phyloP scores from a whole-genome alignment of 345 rosid genomes.

The Hibiscus tridactylites region DNA sequence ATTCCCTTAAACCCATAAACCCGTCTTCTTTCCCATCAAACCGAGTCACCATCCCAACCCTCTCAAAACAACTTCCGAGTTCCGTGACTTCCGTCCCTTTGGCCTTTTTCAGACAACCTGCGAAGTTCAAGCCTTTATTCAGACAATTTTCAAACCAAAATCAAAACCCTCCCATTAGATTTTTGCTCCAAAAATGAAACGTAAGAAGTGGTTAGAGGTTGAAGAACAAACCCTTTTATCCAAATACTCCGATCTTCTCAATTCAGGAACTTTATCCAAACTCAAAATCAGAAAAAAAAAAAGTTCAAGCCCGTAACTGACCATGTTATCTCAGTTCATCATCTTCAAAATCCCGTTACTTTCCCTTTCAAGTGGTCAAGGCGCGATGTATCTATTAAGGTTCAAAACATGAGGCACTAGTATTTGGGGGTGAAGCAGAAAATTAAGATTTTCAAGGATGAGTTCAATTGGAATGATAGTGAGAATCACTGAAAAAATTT shows the following conservation, averaged over 20 bases:
- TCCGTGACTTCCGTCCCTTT: background rate
- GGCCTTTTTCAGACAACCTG: background rate
- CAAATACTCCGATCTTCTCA: conserved; percentile 53
- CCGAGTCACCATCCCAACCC: too few relatives aligned
- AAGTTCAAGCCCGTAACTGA: conserved; percentile 69
- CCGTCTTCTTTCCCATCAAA: too few relatives aligned
- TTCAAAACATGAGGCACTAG: conserved; percentile 80
- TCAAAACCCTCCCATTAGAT: too few relatives aligned
- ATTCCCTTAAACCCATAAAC: too few relatives aligned
- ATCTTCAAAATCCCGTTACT: conserved; percentile 41
- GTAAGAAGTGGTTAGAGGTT: too few relatives aligned
- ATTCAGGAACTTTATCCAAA: conserved; percentile 53
- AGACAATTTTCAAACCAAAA: too few relatives aligned
- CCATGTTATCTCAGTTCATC: conserved; percentile 56
- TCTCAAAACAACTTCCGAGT: too few relatives aligned
- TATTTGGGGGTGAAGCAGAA: conserved; percentile 79
- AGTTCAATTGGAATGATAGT: conserved; percentile 61
- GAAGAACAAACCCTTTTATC: conserved; percentile 37
- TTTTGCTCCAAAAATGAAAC: too few relatives aligned
- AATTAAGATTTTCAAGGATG: conserved; percentile 46
- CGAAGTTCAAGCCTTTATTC: background rate
- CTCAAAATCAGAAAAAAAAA: conserved; percentile 70
- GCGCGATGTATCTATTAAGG: conserved; percentile 74
- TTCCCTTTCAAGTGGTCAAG: conserved; percentile 77
- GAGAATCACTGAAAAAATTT: background rate